Conservation (phyloP, 768 basidiomycete genomes). For the Aureoboletus auriporus region DNA sequence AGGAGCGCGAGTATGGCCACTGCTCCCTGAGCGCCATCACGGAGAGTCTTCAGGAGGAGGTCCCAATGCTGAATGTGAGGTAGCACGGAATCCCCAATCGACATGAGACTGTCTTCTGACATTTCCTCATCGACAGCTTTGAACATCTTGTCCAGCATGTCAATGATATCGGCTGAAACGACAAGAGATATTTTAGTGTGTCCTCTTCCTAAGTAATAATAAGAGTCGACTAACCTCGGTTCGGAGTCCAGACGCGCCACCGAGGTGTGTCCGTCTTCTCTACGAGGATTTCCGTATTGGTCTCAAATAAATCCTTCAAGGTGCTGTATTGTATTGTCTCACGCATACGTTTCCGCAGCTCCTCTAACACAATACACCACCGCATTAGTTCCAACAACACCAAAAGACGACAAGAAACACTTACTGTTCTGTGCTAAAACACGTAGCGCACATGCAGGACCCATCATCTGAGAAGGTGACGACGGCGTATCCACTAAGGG, state of each 20-base stretch:
- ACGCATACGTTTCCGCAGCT: not conserved
- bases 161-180: not conserved
- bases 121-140: constrained; percentile 12
- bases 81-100: constrained; percentile 9
- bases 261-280: constrained; percentile 8
- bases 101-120: constrained; percentile 12
- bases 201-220: not conserved
- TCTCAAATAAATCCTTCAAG: constrained; percentile 7
- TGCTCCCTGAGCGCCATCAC: not conserved
- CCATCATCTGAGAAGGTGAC: constrained; percentile 14
- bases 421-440: constrained; percentile 14
- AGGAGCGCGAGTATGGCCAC: too few species aligned
- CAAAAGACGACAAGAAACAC: not conserved
- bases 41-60: constrained; percentile 3
- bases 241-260: constrained; percentile 15
- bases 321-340: constrained; percentile 4
- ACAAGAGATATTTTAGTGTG: too few species aligned
- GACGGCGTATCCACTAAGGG: not conserved
- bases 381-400: not conserved
- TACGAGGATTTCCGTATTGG: constrained; percentile 9
- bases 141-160: constrained; percentile 19
- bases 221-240: constrained; percentile 1
- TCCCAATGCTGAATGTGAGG: constrained; percentile 19
- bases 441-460: constrained; percentile 19
- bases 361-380: constrained; percentile 1